Evolutionary conservation across 495 filamentous ascomycete genomes (phyloP).

Genomic region (Entonaema liquescens): DNA sequence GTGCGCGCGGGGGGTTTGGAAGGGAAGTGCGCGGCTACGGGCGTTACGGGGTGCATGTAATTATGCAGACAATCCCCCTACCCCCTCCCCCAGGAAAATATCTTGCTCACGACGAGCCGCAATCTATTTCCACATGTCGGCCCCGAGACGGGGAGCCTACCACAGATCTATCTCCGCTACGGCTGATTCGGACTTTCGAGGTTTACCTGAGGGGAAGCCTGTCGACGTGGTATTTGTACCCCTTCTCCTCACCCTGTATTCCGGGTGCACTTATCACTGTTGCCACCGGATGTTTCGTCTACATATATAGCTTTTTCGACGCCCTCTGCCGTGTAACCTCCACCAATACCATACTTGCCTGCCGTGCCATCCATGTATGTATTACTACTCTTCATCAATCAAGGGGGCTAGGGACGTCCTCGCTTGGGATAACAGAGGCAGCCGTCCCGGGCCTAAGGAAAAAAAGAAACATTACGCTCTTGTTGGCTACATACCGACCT

Average conservation of each 20-base stretch:
- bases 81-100: constrained; percentile 7
- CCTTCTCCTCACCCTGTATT: constrained; percentile 25
- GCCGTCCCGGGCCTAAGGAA: neutral
- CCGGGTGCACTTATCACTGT: constrained; percentile 1
- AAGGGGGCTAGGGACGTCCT: constrained; percentile 4
- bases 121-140: constrained; percentile 35
- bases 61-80: constrained; percentile 14
- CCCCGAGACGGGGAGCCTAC: constrained; percentile 18
- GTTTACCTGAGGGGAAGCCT: constrained; percentile 39
- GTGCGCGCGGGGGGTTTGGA: neutral
- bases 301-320: constrained; percentile 24
- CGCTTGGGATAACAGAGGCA: constrained; percentile 6
- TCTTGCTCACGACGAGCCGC: constrained; percentile 31
- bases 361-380: constrained; percentile 13
- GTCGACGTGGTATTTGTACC: constrained; percentile 36
- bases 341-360: constrained; percentile 9
- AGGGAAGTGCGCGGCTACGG: constrained; percentile 6
- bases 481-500: neutral
- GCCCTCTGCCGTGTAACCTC: constrained; percentile 37
- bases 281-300: constrained; percentile 37
- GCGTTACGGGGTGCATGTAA: constrained; percentile 19
- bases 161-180: constrained; percentile 23
- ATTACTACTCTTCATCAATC: neutral
- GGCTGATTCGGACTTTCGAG: constrained; percentile 29
- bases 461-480: neutral